Conservation (phyloP, 2,329 filamentous ascomycete species). For the Tothia fuscella region DNA sequence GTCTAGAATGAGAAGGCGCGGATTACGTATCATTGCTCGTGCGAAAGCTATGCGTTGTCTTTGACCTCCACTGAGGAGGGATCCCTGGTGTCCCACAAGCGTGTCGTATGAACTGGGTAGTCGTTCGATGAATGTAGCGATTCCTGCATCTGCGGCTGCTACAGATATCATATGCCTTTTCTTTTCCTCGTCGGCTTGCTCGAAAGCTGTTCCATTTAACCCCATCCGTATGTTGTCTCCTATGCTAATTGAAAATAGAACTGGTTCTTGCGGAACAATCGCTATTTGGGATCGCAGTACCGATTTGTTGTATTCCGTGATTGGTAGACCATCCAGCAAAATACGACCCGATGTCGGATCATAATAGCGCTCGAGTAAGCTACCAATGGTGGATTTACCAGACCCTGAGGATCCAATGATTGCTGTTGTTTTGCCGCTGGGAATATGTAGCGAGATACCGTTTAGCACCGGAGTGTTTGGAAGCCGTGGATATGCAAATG, state of each 20-base stretch:
- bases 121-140: slow-evolving; percentile 33
- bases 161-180: slow-evolving; percentile 24
- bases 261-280: background rate
- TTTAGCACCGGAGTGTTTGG: slow-evolving; percentile 50
- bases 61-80: slow-evolving; percentile 34
- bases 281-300: no score
- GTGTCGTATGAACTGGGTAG: slow-evolving; percentile 36
- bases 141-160: no score
- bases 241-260: no score
- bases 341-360: slow-evolving; percentile 29
- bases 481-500: slow-evolving; percentile 10
- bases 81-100: slow-evolving; percentile 31
- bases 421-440: slow-evolving; percentile 46
- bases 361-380: slow-evolving; percentile 37
- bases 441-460: slow-evolving; percentile 41
- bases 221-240: no score
- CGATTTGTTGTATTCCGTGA: no score
- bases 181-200: slow-evolving; percentile 20
- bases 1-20: slow-evolving; percentile 34
- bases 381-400: slow-evolving; percentile 23
- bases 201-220: slow-evolving; percentile 13
- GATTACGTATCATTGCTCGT: slow-evolving; percentile 33
- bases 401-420: slow-evolving; percentile 40
- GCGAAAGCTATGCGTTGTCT: slow-evolving; percentile 35
- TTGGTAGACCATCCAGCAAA: no score